A percentile compares a stretch with the other conserved stretches of the same genome.
Conservation (phyloP, 352 stramenopile species). For the Phytophthora sansomeana region DNA sequence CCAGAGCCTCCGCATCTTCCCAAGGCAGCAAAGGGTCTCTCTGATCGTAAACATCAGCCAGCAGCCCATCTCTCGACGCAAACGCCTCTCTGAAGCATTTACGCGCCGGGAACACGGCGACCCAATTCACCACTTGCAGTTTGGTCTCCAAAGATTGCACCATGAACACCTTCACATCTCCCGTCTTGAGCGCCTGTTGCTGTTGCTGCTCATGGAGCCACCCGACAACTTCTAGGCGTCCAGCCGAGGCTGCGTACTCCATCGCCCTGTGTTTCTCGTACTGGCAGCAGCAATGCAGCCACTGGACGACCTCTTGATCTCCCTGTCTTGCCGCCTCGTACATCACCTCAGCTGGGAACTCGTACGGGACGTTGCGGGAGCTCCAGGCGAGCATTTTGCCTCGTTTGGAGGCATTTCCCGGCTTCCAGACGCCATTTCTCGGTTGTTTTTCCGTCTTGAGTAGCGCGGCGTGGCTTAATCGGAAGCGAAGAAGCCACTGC, state of each 20-base stretch:
- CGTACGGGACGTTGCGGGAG: slow-evolving; percentile 41
- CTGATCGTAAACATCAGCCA: slow-evolving; percentile 45
- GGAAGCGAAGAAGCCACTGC: slow-evolving; percentile 45
- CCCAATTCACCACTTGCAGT: slow-evolving; percentile 49
- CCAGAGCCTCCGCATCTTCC: slow-evolving; percentile 11
- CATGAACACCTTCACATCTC: slow-evolving; percentile 36
- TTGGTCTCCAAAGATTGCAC: slow-evolving; percentile 33
- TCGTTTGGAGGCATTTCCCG: neutral
- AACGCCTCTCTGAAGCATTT: slow-evolving; percentile 48
- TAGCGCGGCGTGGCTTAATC: slow-evolving; percentile 25
- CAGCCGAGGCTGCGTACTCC: slow-evolving; percentile 45
- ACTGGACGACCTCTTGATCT: slow-evolving; percentile 44
- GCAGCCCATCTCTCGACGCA: slow-evolving; percentile 36
- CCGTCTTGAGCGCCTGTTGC: neutral
- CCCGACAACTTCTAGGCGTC: slow-evolving; percentile 44
- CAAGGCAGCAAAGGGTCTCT: slow-evolving; percentile 40
- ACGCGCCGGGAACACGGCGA: slow-evolving; percentile 33
- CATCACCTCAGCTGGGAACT: slow-evolving; percentile 48
- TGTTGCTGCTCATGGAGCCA: slow-evolving; percentile 43
- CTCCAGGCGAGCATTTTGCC: slow-evolving; percentile 38
- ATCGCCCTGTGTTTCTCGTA: slow-evolving; percentile 52
- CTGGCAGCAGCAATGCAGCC: slow-evolving; percentile 46
- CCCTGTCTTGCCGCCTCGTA: slow-evolving; percentile 50
- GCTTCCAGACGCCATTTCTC: neutral
- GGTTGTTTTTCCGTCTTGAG: slow-evolving; percentile 11